Evolutionary conservation across 176 grass and related monocot species (phyloP), one percentile per base, ranked within the genome.

Genomic region (Coix lacrymajobi): DNA sequence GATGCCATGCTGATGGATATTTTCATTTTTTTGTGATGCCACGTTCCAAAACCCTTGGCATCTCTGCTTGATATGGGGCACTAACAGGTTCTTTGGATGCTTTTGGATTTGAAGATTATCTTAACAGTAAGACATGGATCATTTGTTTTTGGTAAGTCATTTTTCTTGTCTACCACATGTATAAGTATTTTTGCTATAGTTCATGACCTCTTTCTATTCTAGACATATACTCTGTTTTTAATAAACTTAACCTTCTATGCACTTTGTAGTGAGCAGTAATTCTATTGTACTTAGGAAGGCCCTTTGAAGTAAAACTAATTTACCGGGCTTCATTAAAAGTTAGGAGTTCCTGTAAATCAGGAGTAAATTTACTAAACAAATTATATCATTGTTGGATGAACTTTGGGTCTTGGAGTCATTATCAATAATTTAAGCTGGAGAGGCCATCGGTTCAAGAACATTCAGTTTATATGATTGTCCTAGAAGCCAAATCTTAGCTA

Each of bases 31-130:
- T 17, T 85, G 24, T 65, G 24, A 75, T 82, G 36, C 39, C 80
- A 97, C 89, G 87, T 97, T 94, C 73, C 92, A 92, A 85, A 97
- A 92, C 94, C 71, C 87, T 92, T 48, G 92, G 92, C 90, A 9
- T 94, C 94, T 45, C 90, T 94, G 92, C 85, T 97, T 62, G 94
- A 69, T 89, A 90, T 73, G 92, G 94, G 75, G 92, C n/a, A n/a
- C n/a, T n/a, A n/a, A n/a, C 94, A 16, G 94, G 94, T 89, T 78
- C 88, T 75, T 85, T 97, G 86, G 94, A 97, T 75, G 90, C 92
- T 83, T 97, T 97, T 83, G 94, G 88, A 16, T 92, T 97, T 81
- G 94, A 97, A 83, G 94, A 97, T 89, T 97, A 97, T 79, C 85
- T 97, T 60, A 94, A 97, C 72, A 44, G 94, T 94, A 97, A 76